A percentile compares a stretch with the other conserved stretches of the same genome.
Conservation (phyloP, 2,329 filamentous ascomycete genomes). For the Anthostomella pinea region DNA sequence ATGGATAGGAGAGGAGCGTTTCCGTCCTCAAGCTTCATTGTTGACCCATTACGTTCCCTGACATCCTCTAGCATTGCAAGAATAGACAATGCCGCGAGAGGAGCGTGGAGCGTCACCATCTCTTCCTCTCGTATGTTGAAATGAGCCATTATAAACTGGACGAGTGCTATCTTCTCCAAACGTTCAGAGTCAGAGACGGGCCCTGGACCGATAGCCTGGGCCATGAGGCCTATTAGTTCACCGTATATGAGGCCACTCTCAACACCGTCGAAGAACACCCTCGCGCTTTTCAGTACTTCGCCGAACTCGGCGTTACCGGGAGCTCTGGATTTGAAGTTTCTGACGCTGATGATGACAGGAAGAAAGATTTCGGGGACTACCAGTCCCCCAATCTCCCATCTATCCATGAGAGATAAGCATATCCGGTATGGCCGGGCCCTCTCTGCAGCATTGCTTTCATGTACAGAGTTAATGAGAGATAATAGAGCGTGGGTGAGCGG, state of each 20-base stretch:
- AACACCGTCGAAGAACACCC: conserved; percentile 95
- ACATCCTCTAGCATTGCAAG: conserved; percentile 58
- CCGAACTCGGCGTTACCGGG: conserved; percentile 68
- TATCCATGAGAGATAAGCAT: conserved; percentile 93
- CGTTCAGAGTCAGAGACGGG: conserved; percentile 44
- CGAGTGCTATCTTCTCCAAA: conserved; percentile 65
- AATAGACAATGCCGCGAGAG: conserved; percentile 67
- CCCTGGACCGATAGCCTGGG: conserved; percentile 53
- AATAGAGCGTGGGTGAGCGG: conserved; percentile 73
- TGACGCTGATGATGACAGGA: conserved; percentile 77
- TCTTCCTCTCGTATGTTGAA: conserved; percentile 97
- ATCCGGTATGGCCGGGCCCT: conserved; percentile 84
- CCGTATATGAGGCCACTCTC: conserved; percentile 92
- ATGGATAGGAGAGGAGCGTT: conserved; percentile 19
- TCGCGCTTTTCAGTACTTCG: conserved; percentile 89
- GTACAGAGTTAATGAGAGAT: conserved; percentile 65
- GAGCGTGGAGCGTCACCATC: conserved; percentile 85
- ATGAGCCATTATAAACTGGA: conserved; percentile 77
- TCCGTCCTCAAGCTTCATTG: conserved; percentile 18
- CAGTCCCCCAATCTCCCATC: conserved; percentile 92
- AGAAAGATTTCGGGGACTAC: conserved; percentile 88
- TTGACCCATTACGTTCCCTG: conserved; percentile 33
- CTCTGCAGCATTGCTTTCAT: conserved; percentile 55
- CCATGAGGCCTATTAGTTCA: conserved; percentile 69
- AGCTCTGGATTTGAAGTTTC: conserved; percentile 66